Percentiles rank a stretch among this genome's conserved stretches.
phyloP scores from a whole-genome alignment of 306 rosid genomes.

The Begonia masoniana region DNA sequence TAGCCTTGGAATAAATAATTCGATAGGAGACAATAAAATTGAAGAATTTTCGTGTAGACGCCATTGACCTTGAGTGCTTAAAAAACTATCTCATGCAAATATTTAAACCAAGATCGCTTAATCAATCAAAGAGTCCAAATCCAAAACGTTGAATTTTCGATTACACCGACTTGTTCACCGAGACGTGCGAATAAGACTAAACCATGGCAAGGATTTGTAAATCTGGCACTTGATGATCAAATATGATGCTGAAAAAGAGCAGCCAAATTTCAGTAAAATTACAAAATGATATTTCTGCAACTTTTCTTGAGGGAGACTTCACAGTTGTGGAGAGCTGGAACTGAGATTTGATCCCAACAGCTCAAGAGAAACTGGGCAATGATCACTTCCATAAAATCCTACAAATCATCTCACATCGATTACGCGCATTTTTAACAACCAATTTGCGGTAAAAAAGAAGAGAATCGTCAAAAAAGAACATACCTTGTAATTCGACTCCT shows the following conservation, averaged over 20 bases:
- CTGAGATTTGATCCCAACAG: constrained; percentile 40
- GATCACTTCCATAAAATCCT: constrained; percentile 96
- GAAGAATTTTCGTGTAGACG: too few species aligned
- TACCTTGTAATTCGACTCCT: constrained; percentile 86
- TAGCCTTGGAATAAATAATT: too few species aligned
- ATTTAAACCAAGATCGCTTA: too few species aligned
- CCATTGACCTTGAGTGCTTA: too few species aligned
- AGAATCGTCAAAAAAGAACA: not conserved
- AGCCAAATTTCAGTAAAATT: not conserved
- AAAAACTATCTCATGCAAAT: too few species aligned
- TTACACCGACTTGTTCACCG: too few species aligned
- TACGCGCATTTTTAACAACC: too few species aligned
- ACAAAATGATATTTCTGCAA: not conserved
- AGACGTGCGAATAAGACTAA: not conserved
- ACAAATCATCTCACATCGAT: not conserved
- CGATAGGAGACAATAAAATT: too few species aligned
- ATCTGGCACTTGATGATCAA: not conserved
- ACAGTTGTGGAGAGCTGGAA: not conserved
- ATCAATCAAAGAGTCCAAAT: too few species aligned
- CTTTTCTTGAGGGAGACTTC: not conserved
- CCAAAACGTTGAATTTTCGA: too few species aligned
- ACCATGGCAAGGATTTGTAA: not conserved
- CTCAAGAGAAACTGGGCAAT: constrained; percentile 77
- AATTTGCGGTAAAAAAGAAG: too few species aligned
- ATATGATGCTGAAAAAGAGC: not conserved